A percentile compares a stretch with the other conserved stretches of the same genome.
Conservation (phyloP, 1,284 basidiomycete species). For the Cutaneotrichosporon sp. region DNA sequence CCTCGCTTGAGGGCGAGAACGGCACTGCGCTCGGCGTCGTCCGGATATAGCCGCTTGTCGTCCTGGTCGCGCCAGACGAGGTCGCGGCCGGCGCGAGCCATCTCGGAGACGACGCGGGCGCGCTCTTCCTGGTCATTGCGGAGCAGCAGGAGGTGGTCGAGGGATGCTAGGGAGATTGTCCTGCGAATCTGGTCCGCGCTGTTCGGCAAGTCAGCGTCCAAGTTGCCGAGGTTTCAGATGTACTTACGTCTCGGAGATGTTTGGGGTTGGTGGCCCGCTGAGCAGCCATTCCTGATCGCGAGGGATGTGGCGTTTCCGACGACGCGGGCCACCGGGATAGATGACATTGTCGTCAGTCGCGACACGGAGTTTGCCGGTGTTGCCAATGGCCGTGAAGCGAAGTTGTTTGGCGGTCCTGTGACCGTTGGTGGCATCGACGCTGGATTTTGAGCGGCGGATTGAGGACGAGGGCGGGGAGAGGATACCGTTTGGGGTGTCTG, state of each 20-base stretch:
- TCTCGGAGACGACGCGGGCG: constrained; percentile 33
- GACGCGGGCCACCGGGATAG: constrained; percentile 5
- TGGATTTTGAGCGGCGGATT: constrained; percentile 4
- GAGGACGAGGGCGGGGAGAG: neutral
- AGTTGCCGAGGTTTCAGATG: neutral
- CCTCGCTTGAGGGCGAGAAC: constrained; percentile 70
- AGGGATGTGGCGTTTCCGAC: constrained; percentile 23
- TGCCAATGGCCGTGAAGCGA: constrained; percentile 11
- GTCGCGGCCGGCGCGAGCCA: constrained; percentile 31
- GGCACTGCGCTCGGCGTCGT: constrained; percentile 63
- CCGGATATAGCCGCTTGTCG: constrained; percentile 65
- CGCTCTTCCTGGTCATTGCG: constrained; percentile 31
- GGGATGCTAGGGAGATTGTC: constrained; percentile 47
- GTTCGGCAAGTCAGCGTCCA: constrained; percentile 1
- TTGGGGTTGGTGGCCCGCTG: constrained; percentile 32
- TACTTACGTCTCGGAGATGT: constrained; percentile 45
- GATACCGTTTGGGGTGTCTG: neutral
- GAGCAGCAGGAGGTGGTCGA: constrained; percentile 40
- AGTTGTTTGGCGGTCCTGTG: constrained; percentile 10
- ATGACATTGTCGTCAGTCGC: neutral
- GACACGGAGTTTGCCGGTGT: neutral
- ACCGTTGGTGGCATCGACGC: neutral
- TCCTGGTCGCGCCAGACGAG: constrained; percentile 78
- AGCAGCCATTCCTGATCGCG: constrained; percentile 33
- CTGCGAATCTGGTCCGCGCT: constrained; percentile 48